Evolutionary conservation across 2,329 filamentous ascomycete species (phyloP), one percentile per base, ranked within the genome.

Genomic region (Aspergillus sclerotialis): DNA sequence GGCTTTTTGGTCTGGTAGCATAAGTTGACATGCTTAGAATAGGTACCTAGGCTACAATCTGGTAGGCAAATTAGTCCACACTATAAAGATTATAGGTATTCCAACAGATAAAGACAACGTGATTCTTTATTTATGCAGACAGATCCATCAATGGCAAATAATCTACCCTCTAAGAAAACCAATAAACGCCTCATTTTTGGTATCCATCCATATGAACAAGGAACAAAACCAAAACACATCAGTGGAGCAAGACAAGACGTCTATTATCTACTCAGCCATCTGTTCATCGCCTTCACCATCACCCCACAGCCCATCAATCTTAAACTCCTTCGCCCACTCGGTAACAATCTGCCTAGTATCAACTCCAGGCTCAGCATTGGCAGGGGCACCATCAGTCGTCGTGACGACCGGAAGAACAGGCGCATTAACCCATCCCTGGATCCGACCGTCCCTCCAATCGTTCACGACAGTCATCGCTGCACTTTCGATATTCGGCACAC

Each of bases 361-460:
- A 46, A 87, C 78, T 12, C 53, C 58, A 10, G 48, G 60, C 7
- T 53, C 60, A 28, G 60, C 60, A 43, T 56, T 39, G 28, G 55
- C 29, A 4, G 52, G 32, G 27, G 41, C 48, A 30, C 58, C 55
- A 42, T 61, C 56, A 28, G 63, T 60, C 28, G 51, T 55, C 13
- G 60, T 52, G n/a, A 70, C 70, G 29, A 82, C 73, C 12, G 75
- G 66, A 39, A 86, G 63, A 23, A 74, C 72, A 6, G 89, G 88
- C 3, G 87, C 76, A 49, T 88, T 83, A 30, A 81, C 76, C 89
- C 89, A 94, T 37, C 89, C 89, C 64, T 93, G 87, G 50, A 98
- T 93, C 33, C 92, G 78, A 16, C 89, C 90, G 58, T 96, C 90
- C 48, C 92, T 78, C 86, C 92, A 94, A 68, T 98, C 92, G n/a